phyloP scores from a whole-genome alignment of 2,329 filamentous ascomycete genomes.

The Trichophaea hybrida region DNA sequence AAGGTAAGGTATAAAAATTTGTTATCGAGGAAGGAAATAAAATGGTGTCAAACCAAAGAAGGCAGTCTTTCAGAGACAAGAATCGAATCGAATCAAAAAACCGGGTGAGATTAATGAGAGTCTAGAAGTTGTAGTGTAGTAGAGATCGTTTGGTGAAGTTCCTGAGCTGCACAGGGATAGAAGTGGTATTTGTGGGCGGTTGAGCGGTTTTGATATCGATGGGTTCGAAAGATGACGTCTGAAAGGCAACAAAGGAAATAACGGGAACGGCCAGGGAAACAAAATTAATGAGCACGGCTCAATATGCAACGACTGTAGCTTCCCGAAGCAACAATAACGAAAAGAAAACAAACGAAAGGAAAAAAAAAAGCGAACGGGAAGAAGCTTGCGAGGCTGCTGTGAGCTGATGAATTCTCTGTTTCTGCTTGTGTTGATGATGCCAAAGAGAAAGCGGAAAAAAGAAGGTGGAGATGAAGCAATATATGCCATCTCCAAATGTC shows the following conservation, averaged over 20 bases:
- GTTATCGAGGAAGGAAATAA: no score
- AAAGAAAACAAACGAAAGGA: neutral
- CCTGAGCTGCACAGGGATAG: neutral
- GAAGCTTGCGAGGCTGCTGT: neutral
- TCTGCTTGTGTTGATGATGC: neutral
- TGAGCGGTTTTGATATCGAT: neutral
- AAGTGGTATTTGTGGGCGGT: neutral
- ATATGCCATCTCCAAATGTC: neutral
- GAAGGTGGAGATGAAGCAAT: slow-evolving; percentile 1
- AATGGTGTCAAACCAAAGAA: no score
- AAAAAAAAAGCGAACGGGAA: neutral
- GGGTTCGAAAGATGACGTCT: neutral
- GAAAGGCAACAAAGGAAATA: neutral
- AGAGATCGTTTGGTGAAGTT: neutral
- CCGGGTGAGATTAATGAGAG: neutral
- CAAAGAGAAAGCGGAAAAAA: neutral
- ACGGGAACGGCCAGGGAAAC: neutral
- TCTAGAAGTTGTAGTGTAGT: neutral
- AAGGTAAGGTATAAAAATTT: no score
- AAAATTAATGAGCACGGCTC: neutral
- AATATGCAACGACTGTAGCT: neutral
- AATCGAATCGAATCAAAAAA: neutral
- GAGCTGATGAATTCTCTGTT: neutral
- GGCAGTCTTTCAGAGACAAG: no score
- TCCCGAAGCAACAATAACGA: neutral